Percentiles rank a stretch among this genome's conserved stretches.
These are phyloP conservation scores for Primulina huaijiensis DNA, from an alignment of 257 asterid genomes.

Conservation along the genomic window DNA sequence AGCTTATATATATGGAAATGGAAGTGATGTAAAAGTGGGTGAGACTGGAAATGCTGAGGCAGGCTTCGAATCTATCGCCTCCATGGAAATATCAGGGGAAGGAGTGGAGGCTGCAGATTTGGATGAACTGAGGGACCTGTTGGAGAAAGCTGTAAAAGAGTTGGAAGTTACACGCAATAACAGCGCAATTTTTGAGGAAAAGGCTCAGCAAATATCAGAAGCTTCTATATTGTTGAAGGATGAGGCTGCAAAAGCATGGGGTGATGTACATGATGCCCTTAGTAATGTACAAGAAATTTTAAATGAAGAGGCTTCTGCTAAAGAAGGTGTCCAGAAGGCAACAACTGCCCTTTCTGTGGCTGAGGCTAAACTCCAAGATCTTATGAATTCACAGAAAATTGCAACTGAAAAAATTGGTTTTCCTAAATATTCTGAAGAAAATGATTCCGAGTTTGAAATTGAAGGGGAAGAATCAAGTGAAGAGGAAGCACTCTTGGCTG, in stretches of 20 bases:
- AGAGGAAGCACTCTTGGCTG: conserved; percentile 55
- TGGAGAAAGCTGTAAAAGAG: conserved; percentile 75
- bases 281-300: conserved; percentile 52
- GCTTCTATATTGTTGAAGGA: conserved; percentile 86
- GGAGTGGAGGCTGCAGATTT: conserved; percentile 45
- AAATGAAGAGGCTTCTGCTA: conserved; percentile 65
- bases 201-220: conserved; percentile 91
- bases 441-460: conserved; percentile 25
- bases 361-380: conserved; percentile 71
- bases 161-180: conserved; percentile 71
- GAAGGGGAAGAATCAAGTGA: conserved; percentile 43
- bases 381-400: conserved; percentile 43
- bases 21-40: conserved; percentile 46
- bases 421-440: conserved; percentile 27
- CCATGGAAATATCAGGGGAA: conserved; percentile 37
- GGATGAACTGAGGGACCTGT: conserved; percentile 71
- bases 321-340: conserved; percentile 71
- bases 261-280: conserved; percentile 51
- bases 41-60: conserved; percentile 39
- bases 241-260: conserved; percentile 69
- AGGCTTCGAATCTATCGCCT: conserved; percentile 36
- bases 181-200: conserved; percentile 78
- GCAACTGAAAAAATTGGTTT: conserved; percentile 36
- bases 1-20: conserved; percentile 60
- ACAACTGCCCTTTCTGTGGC: conserved; percentile 73